A percentile compares a stretch with the other conserved stretches of the same genome.
These are phyloP conservation scores for Penicillium maclennaniae DNA, from an alignment of 495 filamentous ascomycete genomes.

Conservation along the genomic window DNA sequence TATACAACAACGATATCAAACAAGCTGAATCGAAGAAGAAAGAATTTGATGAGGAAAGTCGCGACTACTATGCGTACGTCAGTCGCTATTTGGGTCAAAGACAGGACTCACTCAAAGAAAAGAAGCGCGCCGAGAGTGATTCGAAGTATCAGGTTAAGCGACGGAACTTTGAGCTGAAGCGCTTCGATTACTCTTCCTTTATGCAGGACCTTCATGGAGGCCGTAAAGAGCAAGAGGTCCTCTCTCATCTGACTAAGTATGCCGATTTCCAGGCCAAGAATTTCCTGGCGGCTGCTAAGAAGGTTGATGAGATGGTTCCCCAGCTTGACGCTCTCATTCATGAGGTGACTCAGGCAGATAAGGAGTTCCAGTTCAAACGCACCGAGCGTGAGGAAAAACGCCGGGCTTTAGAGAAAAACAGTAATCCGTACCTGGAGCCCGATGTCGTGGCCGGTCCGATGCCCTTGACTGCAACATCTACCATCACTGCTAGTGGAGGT, in stretches of 20 bases:
- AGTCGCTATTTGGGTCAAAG: conserved; percentile 91
- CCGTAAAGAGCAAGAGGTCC: conserved; percentile 93
- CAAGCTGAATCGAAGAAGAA: conserved; percentile 95
- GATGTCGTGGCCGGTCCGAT: conserved; percentile 41
- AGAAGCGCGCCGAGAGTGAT: conserved; percentile 91
- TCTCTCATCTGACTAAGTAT: conserved; percentile 93
- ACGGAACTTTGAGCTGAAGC: conserved; percentile 89
- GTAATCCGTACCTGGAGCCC: conserved; percentile 74
- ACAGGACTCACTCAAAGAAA: conserved; percentile 93
- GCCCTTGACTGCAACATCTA: conserved; percentile 21
- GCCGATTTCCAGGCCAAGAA: conserved; percentile 84
- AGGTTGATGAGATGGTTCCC: conserved; percentile 81
- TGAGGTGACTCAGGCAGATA: conserved; percentile 88
- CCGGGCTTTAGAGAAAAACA: conserved; percentile 82
- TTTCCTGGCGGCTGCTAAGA: conserved; percentile 78
- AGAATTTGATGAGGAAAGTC: conserved; percentile 97
- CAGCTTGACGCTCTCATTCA: conserved; percentile 87
- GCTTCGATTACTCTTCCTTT: conserved; percentile 98
- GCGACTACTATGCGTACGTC: conserved; percentile 94
- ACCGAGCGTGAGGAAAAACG: conserved; percentile 93
- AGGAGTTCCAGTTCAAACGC: conserved; percentile 90
- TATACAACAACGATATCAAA: conserved; percentile 96
- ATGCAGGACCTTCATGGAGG: conserved; percentile 98
- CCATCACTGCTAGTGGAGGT: conserved; percentile 34
- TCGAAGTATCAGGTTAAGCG: conserved; percentile 94